phyloP scores from a whole-genome alignment of 305 asterid genomes.

The Fraxinus floribunda region DNA sequence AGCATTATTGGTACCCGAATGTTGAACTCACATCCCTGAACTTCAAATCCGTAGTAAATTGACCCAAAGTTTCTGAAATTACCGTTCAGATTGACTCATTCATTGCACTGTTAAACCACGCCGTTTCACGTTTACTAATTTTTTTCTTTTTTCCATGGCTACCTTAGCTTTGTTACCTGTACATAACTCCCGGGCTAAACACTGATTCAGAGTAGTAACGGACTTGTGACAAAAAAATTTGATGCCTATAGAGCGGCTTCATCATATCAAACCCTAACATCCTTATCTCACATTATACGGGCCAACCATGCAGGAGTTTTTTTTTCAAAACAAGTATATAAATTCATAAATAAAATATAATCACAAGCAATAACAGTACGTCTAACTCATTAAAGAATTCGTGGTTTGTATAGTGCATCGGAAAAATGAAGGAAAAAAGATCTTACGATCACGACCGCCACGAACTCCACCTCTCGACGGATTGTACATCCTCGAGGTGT shows the following conservation, averaged over 20 bases:
- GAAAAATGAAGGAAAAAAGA: background rate
- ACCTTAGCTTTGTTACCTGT: too few species aligned
- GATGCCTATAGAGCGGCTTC: background rate
- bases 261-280: background rate
- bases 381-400: background rate
- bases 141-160: too few species aligned
- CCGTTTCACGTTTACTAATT: too few species aligned
- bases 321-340: background rate
- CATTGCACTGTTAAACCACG: too few species aligned
- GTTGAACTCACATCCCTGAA: too few species aligned
- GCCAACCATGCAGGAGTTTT: background rate
- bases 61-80: too few species aligned
- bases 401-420: background rate
- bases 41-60: too few species aligned
- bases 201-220: background rate
- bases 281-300: background rate
- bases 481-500: conserved; percentile 58
- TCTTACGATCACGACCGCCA: conserved; percentile 98
- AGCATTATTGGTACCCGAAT: too few species aligned
- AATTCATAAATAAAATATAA: background rate
- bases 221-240: background rate
- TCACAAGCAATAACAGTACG: background rate
- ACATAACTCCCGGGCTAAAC: too few species aligned
- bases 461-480: conserved; percentile 98
- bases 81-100: too few species aligned